Conservation (phyloP, 2,329 filamentous ascomycete species). For the Rhexocercosporidium sp. region DNA sequence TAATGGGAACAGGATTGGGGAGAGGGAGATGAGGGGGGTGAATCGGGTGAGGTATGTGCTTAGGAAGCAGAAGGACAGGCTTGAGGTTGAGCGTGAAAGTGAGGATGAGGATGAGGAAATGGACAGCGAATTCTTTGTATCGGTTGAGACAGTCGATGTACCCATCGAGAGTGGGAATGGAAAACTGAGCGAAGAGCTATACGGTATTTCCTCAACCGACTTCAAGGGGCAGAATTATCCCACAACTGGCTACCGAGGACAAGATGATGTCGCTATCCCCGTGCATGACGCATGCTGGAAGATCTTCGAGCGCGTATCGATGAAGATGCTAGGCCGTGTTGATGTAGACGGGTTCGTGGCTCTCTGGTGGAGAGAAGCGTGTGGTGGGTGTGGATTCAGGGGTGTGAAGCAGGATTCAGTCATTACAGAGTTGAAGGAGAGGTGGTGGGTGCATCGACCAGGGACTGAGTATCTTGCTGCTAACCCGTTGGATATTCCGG, state of each 20-base stretch:
- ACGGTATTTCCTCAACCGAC: neutral
- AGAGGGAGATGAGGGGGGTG: constrained; percentile 18
- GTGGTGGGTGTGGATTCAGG: constrained; percentile 21
- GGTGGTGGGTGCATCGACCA: constrained; percentile 16
- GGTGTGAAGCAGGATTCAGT: constrained; percentile 16
- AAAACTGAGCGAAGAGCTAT: neutral
- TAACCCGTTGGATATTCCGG: constrained; percentile 22
- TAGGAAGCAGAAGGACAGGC: neutral
- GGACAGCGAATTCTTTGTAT: constrained; percentile 19
- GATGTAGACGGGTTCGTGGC: constrained; percentile 25
- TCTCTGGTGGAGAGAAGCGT: constrained; percentile 22
- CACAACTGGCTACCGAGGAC: neutral
- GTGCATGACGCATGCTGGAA: constrained; percentile 28
- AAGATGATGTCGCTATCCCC: constrained; percentile 11
- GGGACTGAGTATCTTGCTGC: constrained; percentile 27
- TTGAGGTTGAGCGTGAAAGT: constrained; percentile 8
- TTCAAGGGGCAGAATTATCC: constrained; percentile 13
- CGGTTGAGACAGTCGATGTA: constrained; percentile 9
- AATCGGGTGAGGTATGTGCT: constrained; percentile 22
- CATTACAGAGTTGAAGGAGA: neutral
- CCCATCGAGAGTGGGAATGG: neutral
- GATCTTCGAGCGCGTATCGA: constrained; percentile 26
- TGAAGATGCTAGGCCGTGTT: constrained; percentile 19
- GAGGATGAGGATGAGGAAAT: constrained; percentile 11
- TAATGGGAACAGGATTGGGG: constrained; percentile 14